These are phyloP conservation scores for Rhododendron vialii DNA, from an alignment of 148 eudicot genomes.

Conservation along the genomic window DNA sequence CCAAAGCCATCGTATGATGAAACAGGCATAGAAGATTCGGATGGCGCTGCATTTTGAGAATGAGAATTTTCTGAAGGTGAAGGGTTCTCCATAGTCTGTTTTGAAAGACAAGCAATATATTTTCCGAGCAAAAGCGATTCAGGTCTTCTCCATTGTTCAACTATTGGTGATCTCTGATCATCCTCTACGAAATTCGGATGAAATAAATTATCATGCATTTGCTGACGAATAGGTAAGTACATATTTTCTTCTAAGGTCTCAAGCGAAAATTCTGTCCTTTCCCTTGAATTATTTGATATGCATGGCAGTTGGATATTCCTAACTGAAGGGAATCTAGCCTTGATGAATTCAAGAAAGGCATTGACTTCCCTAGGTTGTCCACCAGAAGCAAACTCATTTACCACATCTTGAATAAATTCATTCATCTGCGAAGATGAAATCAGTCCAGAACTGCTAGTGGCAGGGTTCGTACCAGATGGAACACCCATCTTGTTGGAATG, in stretches of 20 bases:
- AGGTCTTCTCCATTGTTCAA: slow-evolving; percentile 17
- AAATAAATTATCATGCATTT: slow-evolving; percentile 18
- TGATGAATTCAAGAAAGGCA: slow-evolving; percentile 63
- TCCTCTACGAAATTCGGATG: slow-evolving; percentile 24
- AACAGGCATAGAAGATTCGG: slow-evolving; percentile 29
- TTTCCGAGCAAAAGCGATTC: slow-evolving; percentile 65
- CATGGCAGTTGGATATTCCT: slow-evolving; percentile 39
- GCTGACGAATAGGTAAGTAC: slow-evolving; percentile 43
- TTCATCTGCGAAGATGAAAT: slow-evolving; percentile 43
- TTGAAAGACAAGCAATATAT: slow-evolving; percentile 64
- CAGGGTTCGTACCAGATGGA: slow-evolving; percentile 21
- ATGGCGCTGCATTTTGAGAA: slow-evolving; percentile 23
- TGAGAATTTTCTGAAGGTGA: slow-evolving; percentile 39
- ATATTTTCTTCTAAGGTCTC: slow-evolving; percentile 67
- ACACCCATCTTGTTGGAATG: slow-evolving; percentile 13
- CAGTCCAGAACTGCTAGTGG: slow-evolving; percentile 23
- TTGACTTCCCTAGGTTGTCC: slow-evolving; percentile 61
- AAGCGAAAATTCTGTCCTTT: slow-evolving; percentile 35
- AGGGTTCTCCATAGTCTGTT: slow-evolving; percentile 39
- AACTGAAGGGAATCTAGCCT: slow-evolving; percentile 51
- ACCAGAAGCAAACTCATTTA: slow-evolving; percentile 56
- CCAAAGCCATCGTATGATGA: slow-evolving; percentile 56
- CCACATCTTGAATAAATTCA: slow-evolving; percentile 52
- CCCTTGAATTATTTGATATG: slow-evolving; percentile 29
- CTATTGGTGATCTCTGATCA: slow-evolving; percentile 18